phyloP scores from a whole-genome alignment of 2,329 filamentous ascomycete species.

The Colletotrichum magnum region DNA sequence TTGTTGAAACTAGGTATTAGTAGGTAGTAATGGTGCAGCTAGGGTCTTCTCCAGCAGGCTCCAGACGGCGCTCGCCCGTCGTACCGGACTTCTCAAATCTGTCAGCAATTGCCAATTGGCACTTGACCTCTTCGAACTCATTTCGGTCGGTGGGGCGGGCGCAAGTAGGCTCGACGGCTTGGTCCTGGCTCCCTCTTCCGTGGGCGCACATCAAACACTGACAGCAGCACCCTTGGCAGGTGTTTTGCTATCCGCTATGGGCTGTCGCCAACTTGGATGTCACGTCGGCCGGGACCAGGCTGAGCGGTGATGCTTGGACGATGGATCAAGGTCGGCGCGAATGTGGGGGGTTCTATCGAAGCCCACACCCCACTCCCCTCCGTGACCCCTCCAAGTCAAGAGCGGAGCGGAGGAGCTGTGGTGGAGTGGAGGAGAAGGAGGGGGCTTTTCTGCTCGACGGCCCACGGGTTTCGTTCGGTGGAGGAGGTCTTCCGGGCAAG shows the following conservation, averaged over 20 bases:
- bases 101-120: slow-evolving; percentile 14
- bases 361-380: slow-evolving; percentile 29
- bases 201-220: slow-evolving; percentile 33
- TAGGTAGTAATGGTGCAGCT: no score
- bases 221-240: slow-evolving; percentile 33
- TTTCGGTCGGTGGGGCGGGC: slow-evolving; percentile 9
- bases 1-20: no score
- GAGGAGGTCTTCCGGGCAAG: background rate
- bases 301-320: background rate
- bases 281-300: slow-evolving; percentile 10
- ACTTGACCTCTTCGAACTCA: background rate
- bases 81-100: background rate
- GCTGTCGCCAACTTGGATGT: background rate
- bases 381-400: slow-evolving; percentile 7
- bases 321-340: slow-evolving; percentile 24
- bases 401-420: slow-evolving; percentile 12
- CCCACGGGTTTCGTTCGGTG: slow-evolving; percentile 5
- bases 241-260: slow-evolving; percentile 26
- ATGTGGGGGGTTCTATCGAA: slow-evolving; percentile 21
- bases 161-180: slow-evolving; percentile 3
- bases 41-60: background rate
- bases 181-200: slow-evolving; percentile 22
- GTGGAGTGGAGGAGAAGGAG: background rate
- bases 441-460: background rate
- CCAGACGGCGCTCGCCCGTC: background rate